phyloP scores from a whole-genome alignment of 306 rosid species.

The Rubus idaeus region DNA sequence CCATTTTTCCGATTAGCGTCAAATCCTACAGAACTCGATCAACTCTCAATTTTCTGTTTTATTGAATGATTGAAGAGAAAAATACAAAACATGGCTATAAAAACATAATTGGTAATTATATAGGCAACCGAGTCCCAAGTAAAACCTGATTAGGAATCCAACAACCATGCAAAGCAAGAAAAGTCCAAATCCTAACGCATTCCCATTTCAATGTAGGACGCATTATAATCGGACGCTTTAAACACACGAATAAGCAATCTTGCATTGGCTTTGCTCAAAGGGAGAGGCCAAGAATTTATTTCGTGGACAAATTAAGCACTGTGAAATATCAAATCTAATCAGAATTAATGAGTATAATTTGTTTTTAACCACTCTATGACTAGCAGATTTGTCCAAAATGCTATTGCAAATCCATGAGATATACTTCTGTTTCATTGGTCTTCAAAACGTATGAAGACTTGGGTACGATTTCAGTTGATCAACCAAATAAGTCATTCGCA shows the following conservation, averaged over 20 bases:
- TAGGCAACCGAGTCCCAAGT: not conserved
- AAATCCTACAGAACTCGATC: no score
- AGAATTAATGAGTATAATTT: not conserved
- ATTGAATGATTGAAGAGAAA: not conserved
- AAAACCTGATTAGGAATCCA: not conserved
- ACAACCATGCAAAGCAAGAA: not conserved
- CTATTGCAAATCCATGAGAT: no score
- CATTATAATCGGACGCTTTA: no score
- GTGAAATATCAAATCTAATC: not conserved
- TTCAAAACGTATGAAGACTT: no score
- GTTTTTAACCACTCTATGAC: no score
- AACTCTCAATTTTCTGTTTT: not conserved
- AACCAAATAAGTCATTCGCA: not conserved
- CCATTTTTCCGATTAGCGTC: slow-evolving; percentile 41
- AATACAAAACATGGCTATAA: not conserved
- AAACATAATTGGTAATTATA: not conserved
- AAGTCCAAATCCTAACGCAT: not conserved
- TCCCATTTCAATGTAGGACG: no score
- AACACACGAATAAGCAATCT: no score
- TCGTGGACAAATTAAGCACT: not conserved
- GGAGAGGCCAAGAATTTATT: no score
- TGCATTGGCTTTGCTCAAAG: no score
- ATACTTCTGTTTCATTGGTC: no score
- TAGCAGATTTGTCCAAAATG: no score
- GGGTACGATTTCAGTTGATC: no score